Evolutionary conservation across 805 yeast genomes (phyloP), one percentile per base, ranked within the genome.

Genomic region (Candida hispaniensis): DNA sequence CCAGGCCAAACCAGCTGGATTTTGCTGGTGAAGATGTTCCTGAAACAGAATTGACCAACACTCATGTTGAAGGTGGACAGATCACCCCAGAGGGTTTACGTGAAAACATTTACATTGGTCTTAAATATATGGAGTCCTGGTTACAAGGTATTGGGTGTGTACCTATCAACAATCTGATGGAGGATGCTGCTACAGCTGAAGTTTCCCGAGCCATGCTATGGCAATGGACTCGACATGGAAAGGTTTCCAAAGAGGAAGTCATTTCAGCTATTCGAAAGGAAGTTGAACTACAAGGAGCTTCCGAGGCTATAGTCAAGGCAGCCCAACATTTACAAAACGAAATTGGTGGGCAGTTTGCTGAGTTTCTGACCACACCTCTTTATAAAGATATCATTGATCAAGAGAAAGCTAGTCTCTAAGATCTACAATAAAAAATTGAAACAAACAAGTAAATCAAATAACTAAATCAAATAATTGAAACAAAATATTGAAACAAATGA

Each of bases 131-230:
- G 59, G 80, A 73, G 58, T 79, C 79, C 17, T 74, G 80, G 80
- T 69, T 75, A 45, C 61, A 77, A 42, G 75, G 76, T 34, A 53
- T 69, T 39, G 81, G 81, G 5, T 73, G 79, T 55, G 79, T 75
- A 32, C 80, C 81, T 36, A 74, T 75, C 56, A 73, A 75, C 62
- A 71, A 66, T 53, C 63, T 74, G 54, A 75, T 75, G 81, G 81
- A 75, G 58, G 81, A 75, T 48, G 81, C 81, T 16, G 80, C 80
- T 32, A 75, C 80, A 34, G 81, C 80, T 29, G 80, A 75, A 53
- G 79, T 75, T 14, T 73, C 78, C 14, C 66, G 82, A 46, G 65
- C 75, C 18, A 78, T 72, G 56, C 66, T 75, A 45, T 69, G 76
- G 68, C 79, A 75, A 53, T 76, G 83, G 83, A 74, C 73, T 35